Percentiles rank a stretch among this genome's conserved stretches.
Evolutionary conservation across 345 rosid genomes (phyloP).

Genomic region (Kandelia obovata): DNA sequence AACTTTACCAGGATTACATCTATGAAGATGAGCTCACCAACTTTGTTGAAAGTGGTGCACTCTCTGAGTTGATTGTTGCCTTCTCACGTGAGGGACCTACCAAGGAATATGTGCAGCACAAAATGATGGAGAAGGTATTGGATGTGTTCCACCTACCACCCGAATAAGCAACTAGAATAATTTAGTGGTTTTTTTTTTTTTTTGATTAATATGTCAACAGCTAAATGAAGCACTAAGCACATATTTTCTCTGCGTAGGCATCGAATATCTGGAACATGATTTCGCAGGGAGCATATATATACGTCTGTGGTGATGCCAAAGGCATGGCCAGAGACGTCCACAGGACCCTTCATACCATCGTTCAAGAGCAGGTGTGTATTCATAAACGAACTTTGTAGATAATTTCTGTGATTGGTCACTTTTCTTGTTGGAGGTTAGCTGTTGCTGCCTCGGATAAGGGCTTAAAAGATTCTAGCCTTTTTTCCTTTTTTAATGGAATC

Average conservation of each 20-base stretch:
- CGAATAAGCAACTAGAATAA: background rate
- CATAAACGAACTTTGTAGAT: too few relatives aligned
- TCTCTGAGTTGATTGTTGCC: conserved; percentile 78
- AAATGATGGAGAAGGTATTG: conserved; percentile 70
- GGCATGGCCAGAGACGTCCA: conserved; percentile 99
- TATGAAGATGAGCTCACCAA: conserved; percentile 80
- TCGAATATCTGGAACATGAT: conserved; percentile 72
- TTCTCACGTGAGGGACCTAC: conserved; percentile 97
- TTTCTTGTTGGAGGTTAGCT: too few relatives aligned
- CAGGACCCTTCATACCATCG: conserved; percentile 75
- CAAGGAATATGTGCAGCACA: conserved; percentile 94
- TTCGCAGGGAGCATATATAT: conserved; percentile 71
- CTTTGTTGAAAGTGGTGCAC: conserved; percentile 61
- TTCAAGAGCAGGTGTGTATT: conserved; percentile 69
- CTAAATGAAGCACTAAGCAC: background rate
- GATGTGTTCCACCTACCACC: conserved; percentile 13
- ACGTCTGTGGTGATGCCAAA: conserved; percentile 99
- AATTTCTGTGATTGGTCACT: too few relatives aligned
- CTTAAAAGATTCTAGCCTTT: too few relatives aligned
- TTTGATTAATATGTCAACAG: background rate
- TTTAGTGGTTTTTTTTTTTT: background rate
- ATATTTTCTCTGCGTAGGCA: conserved; percentile 43
- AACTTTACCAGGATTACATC: conserved; percentile 65
- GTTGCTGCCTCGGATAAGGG: too few relatives aligned
- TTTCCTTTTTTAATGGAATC: too few relatives aligned